Base-by-base conservation (phyloP, 1,139 yeast species). In the Magnusiomyces tetraspermus region DNA sequence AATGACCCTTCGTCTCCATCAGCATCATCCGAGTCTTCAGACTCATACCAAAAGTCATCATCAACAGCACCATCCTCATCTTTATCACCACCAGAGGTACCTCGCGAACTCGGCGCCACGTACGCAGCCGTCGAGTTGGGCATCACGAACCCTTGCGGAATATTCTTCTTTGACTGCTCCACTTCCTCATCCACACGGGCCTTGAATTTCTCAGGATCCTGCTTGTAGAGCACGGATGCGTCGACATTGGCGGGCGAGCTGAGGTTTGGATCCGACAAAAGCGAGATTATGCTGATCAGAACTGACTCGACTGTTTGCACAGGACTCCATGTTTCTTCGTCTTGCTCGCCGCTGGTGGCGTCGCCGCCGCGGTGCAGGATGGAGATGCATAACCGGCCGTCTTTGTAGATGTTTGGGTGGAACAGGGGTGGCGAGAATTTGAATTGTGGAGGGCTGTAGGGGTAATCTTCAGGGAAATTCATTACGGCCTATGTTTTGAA, bases 181-280 rank as follows among this genome's bases (percentile, higher is more conserved):
- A 92, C 97, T 65, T 88, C 97, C 61, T 80, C 79, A 57, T 77
- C 75, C 6, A 90, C 95, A 66, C 85, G 81, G 67, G 80, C 82
- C 66, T 81, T 81, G 71, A 88, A 92, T 53, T 81, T 84, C 31
- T 83, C 89, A 23, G 86, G 83, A 69, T 85, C 82, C 65, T 87
- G 87, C 63, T 95, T 77, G 78, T 88, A 89, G 63, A 87, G 89
- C 28, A 90, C 89, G 24, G 96, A 88, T 10, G 98, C 98, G 67
- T 92, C 97, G 50, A 92, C 92, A 67, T 92, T 92, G 6, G 98
- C 98, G 3, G 98, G 97, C 4, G 95, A 85, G 54, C 82, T 80
- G 51, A 84, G 87, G 69, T 90, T 90, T 52, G 97, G 97, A 69
- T 90, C 97, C 64, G 89, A 95, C 62, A 90, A 76, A 55, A 90